Evolutionary conservation across 1,139 yeast genomes (phyloP).

Genomic region (Keqinozyma sinolaborantium): DNA sequence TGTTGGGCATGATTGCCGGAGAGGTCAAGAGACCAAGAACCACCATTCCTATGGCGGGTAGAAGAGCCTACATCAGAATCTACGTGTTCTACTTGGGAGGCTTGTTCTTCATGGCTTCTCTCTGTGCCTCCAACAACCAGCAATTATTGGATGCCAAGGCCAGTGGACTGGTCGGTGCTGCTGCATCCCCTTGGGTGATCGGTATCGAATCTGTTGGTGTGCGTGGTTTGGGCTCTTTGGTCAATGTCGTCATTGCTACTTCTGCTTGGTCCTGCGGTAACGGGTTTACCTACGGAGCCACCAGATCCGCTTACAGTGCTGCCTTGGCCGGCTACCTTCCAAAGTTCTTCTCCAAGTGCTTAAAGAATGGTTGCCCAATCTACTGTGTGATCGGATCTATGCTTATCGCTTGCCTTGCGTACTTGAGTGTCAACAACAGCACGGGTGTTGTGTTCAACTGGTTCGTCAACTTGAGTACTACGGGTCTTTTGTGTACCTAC

Average conservation of each 20-base stretch:
- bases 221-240: constrained; percentile 30
- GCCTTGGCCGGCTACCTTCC: constrained; percentile 37
- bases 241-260: constrained; percentile 30
- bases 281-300: constrained; percentile 32
- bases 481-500: constrained; percentile 53
- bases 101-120: constrained; percentile 31
- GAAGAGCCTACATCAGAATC: constrained; percentile 31
- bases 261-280: constrained; percentile 41
- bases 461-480: constrained; percentile 43
- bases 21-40: constrained; percentile 32
- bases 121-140: constrained; percentile 33
- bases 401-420: constrained; percentile 23
- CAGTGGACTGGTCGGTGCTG: constrained; percentile 26
- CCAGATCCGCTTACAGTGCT: constrained; percentile 33
- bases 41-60: constrained; percentile 30
- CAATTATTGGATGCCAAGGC: constrained; percentile 21
- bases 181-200: constrained; percentile 39
- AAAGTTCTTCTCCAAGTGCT: constrained; percentile 28
- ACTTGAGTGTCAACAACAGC: constrained; percentile 23
- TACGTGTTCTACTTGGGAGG: constrained; percentile 37
- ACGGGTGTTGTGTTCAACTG: constrained; percentile 33
- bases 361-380: constrained; percentile 32
- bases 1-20: constrained; percentile 30
- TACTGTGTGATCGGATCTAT: constrained; percentile 25
- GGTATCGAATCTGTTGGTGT: constrained; percentile 36